These are phyloP conservation scores for Solanum corneliomulleri DNA, from an alignment of 257 asterid species.

Conservation along the genomic window DNA sequence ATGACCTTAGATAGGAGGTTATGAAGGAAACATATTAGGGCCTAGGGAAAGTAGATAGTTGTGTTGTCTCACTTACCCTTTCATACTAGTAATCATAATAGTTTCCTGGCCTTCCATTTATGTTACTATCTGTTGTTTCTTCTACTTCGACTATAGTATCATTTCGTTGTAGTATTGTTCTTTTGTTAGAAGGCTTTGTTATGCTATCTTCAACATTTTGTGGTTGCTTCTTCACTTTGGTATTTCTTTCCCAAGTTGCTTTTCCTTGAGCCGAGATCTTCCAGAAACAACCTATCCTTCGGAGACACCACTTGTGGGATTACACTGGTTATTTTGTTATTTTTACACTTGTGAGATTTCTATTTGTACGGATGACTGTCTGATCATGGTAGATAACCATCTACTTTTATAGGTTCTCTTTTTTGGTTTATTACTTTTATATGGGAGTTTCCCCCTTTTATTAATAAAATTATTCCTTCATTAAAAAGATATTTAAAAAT, in stretches of 20 bases:
- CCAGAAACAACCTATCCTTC: neutral
- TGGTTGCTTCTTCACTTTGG: neutral
- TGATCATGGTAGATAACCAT: neutral
- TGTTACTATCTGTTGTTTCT: neutral
- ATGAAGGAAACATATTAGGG: neutral
- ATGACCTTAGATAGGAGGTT: neutral
- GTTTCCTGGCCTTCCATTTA: neutral
- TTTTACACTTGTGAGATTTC: neutral
- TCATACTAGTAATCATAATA: neutral
- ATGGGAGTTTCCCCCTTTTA: neutral
- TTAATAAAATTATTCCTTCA: neutral
- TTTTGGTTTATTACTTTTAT: neutral
- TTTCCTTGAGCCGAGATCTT: neutral
- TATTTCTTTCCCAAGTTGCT: neutral
- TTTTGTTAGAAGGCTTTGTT: neutral
- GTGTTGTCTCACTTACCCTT: neutral
- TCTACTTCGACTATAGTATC: neutral
- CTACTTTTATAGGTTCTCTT: neutral
- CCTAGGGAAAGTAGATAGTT: neutral
- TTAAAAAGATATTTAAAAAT: neutral
- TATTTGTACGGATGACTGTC: neutral
- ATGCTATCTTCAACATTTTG: neutral
- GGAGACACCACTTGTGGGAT: neutral
- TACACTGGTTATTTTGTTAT: neutral
- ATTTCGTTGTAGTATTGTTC: neutral